Evolutionary conservation across 768 basidiomycete species (phyloP), one percentile per base, ranked within the genome.

Genomic region (Rhodocollybia butyracea): DNA sequence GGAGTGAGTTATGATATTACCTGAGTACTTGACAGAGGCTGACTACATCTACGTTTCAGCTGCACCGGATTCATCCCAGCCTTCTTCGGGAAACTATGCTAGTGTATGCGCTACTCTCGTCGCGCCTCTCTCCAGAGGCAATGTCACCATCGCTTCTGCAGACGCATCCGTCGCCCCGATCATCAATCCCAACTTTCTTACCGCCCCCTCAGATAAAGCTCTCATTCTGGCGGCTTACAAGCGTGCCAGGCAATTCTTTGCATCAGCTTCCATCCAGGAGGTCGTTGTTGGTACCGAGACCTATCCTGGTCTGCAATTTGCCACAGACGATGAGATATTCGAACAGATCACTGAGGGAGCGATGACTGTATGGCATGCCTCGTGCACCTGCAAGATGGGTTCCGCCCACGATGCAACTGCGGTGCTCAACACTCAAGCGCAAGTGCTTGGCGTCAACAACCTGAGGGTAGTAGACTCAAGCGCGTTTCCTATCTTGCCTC

Each of bases 51-150:
- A 8, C 34, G 7, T 36, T 36, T 17, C 34, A 36, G 34, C 34
- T 36, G 34, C 34, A 17, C 34, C 34, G 17, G 34, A 36, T 36
- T 36, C 17, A 17, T 8, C 8, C 34, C 34, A 36, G 17, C 34
- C 34, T 36, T 36, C 17, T 7, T 17, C 7, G 34, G 34, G 34
- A 17, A 36, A 36, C 34, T 7, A 8, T 36, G 34, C 8, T 7
- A 36, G 8, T 17, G 17, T 36, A 8, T 17, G 15, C 46, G 29
- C 26, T 8, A 27, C 46, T 7, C 10, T 26, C 29, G 46, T n/a
- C 29, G 46, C 46, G 5, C 17, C 17, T 19, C 29, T 47, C 12
- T 47, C 71, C 27, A 65, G 73, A 17, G 80, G 80, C n/a, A 66
- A 66, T 3, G 68, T 78, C 34, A 64, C 67, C 38, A 63, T 67